A percentile compares a stretch with the other conserved stretches of the same genome.
phyloP scores from a whole-genome alignment of 1,284 basidiomycete genomes.

The Earliella scabrosa region DNA sequence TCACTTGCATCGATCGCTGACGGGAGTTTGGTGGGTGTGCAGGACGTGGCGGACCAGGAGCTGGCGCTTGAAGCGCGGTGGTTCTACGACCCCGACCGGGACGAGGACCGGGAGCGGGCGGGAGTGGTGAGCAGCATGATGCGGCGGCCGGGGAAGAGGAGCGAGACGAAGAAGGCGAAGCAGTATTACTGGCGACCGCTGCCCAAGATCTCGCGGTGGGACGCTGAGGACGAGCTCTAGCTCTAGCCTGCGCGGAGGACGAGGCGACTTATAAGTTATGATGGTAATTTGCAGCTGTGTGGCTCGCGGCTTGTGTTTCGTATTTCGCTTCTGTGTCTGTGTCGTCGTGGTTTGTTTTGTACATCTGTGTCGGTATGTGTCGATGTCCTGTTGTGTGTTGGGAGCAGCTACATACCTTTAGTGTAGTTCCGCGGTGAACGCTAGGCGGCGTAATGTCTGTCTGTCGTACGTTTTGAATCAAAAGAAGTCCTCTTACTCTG shows the following conservation, averaged over 20 bases:
- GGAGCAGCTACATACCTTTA: too few species aligned
- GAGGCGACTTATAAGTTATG: not conserved
- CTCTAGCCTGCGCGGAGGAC: not conserved
- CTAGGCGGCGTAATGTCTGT: too few species aligned
- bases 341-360: too few species aligned
- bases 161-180: slow-evolving; percentile 78
- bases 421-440: too few species aligned
- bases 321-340: too few species aligned
- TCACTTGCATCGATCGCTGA: not conserved
- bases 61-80: slow-evolving; percentile 67
- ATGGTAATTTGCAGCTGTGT: not conserved
- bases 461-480: too few species aligned
- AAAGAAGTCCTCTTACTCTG: too few species aligned
- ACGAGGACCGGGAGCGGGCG: slow-evolving; percentile 72
- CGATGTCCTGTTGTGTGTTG: too few species aligned
- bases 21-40: not conserved
- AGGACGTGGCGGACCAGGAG: slow-evolving; percentile 54
- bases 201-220: slow-evolving; percentile 39
- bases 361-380: too few species aligned
- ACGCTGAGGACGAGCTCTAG: slow-evolving; percentile 37
- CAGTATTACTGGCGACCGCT: slow-evolving; percentile 78
- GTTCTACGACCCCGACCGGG: slow-evolving; percentile 76
- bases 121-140: slow-evolving; percentile 67
- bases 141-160: slow-evolving; percentile 73
- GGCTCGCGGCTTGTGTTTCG: too few species aligned